Evolutionary conservation across 164 flowering plant genomes (phyloP).

Genomic region (Hamamelis virginiana): DNA sequence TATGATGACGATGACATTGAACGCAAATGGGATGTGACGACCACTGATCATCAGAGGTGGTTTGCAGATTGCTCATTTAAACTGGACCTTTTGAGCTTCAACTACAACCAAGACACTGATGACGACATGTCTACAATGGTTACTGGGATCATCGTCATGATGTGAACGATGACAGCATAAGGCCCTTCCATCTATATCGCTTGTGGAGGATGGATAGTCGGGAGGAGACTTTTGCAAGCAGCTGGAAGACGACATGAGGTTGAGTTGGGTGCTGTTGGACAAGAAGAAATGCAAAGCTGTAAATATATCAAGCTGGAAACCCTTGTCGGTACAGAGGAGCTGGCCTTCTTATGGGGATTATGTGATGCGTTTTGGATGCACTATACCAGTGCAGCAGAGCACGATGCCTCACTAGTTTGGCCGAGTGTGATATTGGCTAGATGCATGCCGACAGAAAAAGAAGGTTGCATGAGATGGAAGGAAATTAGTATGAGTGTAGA

Average conservation of each 20-base stretch:
- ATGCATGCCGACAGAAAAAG: slow-evolving; percentile 15
- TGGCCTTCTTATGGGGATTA: slow-evolving; percentile 23
- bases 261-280: slow-evolving; percentile 34
- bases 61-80: slow-evolving; percentile 23
- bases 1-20: background rate
- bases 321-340: slow-evolving; percentile 19
- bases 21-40: background rate
- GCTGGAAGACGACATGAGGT: slow-evolving; percentile 23
- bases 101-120: background rate
- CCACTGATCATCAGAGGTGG: slow-evolving; percentile 11
- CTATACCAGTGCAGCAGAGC: slow-evolving; percentile 18
- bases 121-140: background rate
- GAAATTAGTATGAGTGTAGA: slow-evolving; percentile 31
- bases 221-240: slow-evolving; percentile 11
- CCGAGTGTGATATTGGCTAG: slow-evolving; percentile 22
- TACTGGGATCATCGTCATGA: background rate
- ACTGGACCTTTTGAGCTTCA: slow-evolving; percentile 13
- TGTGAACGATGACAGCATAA: background rate
- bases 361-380: slow-evolving; percentile 25
- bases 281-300: slow-evolving; percentile 24
- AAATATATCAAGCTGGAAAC: slow-evolving; percentile 37
- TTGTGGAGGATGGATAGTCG: background rate
- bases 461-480: slow-evolving; percentile 17
- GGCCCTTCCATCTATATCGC: slow-evolving; percentile 3
- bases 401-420: slow-evolving; percentile 9